phyloP scores from a whole-genome alignment of 495 filamentous ascomycete genomes.

The Neurospora sp. region DNA sequence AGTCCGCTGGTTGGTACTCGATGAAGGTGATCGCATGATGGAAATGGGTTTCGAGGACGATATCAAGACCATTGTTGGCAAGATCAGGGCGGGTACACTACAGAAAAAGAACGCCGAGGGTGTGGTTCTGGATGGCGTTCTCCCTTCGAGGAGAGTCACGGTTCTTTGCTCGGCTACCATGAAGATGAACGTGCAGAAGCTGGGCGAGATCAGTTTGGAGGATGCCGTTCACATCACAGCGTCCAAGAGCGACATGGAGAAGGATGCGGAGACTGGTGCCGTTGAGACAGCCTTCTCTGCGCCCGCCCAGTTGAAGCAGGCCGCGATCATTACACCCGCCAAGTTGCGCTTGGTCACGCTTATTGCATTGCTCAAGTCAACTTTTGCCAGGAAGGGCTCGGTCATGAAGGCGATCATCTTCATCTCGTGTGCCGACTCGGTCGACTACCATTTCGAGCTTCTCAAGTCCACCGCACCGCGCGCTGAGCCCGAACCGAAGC shows the following conservation, averaged over 20 bases:
- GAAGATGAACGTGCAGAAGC: conserved; percentile 87
- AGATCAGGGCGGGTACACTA: conserved; percentile 48
- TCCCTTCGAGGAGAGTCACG: conserved; percentile 72
- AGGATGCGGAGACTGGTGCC: conserved; percentile 30
- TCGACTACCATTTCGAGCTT: conserved; percentile 93
- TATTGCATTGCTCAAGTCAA: conserved; percentile 67
- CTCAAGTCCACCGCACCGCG: conserved; percentile 44
- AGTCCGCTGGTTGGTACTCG: conserved; percentile 85
- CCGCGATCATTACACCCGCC: conserved; percentile 73
- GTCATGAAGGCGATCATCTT: conserved; percentile 95
- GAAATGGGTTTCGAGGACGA: conserved; percentile 95
- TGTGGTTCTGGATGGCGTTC: conserved; percentile 33
- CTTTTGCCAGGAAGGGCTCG: conserved; percentile 76
- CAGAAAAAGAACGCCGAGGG: conserved; percentile 30
- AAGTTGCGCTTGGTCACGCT: conserved; percentile 86
- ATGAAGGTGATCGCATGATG: conserved; percentile 94
- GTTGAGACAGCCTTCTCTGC: conserved; percentile 63
- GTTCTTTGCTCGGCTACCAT: conserved; percentile 94
- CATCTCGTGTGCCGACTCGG: conserved; percentile 91
- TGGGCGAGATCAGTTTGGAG: conserved; percentile 90
- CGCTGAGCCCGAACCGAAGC: conserved; percentile 11
- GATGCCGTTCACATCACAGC: conserved; percentile 82
- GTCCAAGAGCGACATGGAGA: conserved; percentile 40
- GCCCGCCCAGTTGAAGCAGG: conserved; percentile 85
- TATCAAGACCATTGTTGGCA: conserved; percentile 64